These are phyloP conservation scores for Panicum miliaceum DNA, from an alignment of 176 grass and related monocot species.

Conservation along the genomic window DNA sequence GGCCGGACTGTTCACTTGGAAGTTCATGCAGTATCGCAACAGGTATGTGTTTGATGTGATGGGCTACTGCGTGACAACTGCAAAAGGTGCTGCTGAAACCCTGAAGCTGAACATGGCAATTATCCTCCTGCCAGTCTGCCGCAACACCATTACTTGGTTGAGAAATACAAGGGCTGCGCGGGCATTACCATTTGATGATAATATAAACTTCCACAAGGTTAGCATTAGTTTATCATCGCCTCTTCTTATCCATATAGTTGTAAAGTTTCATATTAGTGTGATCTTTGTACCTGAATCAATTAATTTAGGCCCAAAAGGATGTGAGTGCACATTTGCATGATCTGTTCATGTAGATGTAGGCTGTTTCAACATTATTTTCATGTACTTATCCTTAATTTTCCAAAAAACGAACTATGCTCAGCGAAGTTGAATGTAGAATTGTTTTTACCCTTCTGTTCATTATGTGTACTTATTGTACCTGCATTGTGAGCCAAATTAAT, in stretches of 20 bases:
- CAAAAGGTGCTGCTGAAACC: conserved; percentile 97
- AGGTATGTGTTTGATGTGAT: conserved; percentile 82
- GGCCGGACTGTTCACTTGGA: conserved; percentile 87
- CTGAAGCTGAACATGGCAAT: conserved; percentile 98
- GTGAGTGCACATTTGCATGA: conserved; percentile 4
- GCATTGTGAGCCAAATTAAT: conserved; percentile 3
- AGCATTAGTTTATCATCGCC: conserved; percentile 35
- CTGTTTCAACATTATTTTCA: not conserved
- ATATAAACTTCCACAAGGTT: conserved; percentile 99
- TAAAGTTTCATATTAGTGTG: conserved; percentile 7
- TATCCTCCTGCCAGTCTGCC: conserved; percentile 91
- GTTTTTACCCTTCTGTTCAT: not conserved
- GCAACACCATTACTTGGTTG: conserved; percentile 97
- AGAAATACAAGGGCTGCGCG: conserved; percentile 78
- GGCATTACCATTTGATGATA: conserved; percentile 91
- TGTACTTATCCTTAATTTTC: not conserved
- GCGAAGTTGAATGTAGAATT: not conserved
- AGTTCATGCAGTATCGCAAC: conserved; percentile 87
- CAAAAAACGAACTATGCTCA: not conserved
- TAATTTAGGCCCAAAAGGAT: not conserved
- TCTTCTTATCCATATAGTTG: conserved; percentile 15
- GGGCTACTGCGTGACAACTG: conserved; percentile 89
- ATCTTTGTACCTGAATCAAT: conserved; percentile 8
- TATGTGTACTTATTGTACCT: not conserved
- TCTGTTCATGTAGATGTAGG: conserved; percentile 12